Evolutionary conservation across 306 rosid species (phyloP).

Genomic region (Begonia peltatifolia): DNA sequence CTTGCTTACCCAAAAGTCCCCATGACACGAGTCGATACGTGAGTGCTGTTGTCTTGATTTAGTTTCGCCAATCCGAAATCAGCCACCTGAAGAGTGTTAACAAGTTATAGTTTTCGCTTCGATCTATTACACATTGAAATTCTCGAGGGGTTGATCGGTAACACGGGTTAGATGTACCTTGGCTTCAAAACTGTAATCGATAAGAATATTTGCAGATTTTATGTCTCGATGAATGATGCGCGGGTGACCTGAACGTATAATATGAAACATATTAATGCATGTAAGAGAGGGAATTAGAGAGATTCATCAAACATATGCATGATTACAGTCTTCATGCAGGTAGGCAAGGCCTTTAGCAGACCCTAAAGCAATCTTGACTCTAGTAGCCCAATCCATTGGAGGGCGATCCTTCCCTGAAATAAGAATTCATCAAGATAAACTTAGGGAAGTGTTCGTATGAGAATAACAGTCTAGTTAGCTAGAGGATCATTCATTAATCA

Average conservation of each 20-base stretch:
- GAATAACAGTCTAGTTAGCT: no score
- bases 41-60: conserved; percentile 51
- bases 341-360: conserved; percentile 90
- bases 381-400: conserved; percentile 50
- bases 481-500: no score
- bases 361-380: conserved; percentile 66
- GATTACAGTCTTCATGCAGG: conserved; percentile 88
- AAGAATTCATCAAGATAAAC: not conserved
- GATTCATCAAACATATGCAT: not conserved
- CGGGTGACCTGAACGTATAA: conserved; percentile 55
- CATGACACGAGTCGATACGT: conserved; percentile 88
- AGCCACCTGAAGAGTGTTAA: conserved; percentile 38
- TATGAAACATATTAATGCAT: not conserved
- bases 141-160: no score
- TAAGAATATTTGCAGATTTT: conserved; percentile 65
- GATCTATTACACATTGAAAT: no score
- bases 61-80: conserved; percentile 91
- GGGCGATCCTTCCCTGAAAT: conserved; percentile 32
- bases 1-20: conserved; percentile 74
- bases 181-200: conserved; percentile 66
- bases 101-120: no score
- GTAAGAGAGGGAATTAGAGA: not conserved
- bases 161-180: conserved; percentile 27
- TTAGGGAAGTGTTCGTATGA: no score
- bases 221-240: conserved; percentile 89